These are phyloP conservation scores for Tetradesmus lagerheimii DNA, from an alignment of 139 green algal genomes.

Conservation along the genomic window DNA sequence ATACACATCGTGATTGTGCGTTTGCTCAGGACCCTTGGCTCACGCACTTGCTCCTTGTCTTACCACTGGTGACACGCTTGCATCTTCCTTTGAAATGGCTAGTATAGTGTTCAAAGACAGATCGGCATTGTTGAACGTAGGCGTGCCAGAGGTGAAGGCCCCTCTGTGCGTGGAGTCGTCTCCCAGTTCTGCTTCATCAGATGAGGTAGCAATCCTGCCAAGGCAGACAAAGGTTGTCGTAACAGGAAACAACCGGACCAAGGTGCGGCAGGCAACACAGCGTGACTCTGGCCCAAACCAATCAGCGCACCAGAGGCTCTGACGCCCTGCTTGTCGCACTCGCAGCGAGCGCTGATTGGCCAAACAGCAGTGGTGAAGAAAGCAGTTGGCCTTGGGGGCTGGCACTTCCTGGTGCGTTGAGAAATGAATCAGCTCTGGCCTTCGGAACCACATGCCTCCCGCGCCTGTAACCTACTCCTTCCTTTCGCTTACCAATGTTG, in stretches of 20 bases:
- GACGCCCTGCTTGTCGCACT: background rate
- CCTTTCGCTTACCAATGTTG: background rate
- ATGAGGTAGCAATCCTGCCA: slow-evolving; percentile 40
- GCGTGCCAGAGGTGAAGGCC: background rate
- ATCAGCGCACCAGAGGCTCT: background rate
- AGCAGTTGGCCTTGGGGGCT: slow-evolving; percentile 79
- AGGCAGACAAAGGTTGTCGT: slow-evolving; percentile 60
- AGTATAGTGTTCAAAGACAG: background rate
- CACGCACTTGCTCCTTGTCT: background rate
- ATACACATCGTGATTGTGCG: background rate
- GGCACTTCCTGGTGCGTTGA: slow-evolving; percentile 75
- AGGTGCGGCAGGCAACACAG: background rate
- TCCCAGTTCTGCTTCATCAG: background rate
- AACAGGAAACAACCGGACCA: slow-evolving; percentile 71
- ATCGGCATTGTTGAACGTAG: background rate
- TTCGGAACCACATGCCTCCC: background rate
- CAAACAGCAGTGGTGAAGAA: slow-evolving; percentile 66
- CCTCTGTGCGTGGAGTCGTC: background rate
- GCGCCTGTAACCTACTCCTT: no score
- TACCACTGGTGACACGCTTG: background rate
- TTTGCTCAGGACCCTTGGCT: background rate
- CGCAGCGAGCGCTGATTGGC: slow-evolving; percentile 36
- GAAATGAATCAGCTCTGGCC: background rate
- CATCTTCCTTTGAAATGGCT: background rate
- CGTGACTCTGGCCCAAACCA: background rate